These are phyloP conservation scores for Wickerhamiella occidentalis DNA, from an alignment of 805 yeast genomes.

Conservation along the genomic window DNA sequence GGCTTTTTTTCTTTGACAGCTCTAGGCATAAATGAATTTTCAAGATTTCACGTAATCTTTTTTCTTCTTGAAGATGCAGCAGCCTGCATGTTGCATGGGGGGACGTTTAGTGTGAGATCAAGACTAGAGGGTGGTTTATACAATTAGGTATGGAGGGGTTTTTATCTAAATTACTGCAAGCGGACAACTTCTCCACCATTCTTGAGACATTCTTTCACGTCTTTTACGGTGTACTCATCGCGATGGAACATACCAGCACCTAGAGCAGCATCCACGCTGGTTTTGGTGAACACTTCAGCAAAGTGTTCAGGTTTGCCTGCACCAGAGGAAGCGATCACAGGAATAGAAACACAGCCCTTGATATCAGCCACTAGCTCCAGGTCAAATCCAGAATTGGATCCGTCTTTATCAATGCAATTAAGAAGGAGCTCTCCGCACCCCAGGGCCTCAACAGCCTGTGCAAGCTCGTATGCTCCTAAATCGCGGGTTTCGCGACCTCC, in stretches of 20 bases:
- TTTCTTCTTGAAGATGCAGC: background rate
- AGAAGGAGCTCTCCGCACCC: constrained; percentile 95
- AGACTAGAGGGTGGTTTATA: too few species aligned
- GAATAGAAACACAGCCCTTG: constrained; percentile 65
- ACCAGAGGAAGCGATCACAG: constrained; percentile 96
- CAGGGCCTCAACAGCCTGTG: constrained; percentile 74
- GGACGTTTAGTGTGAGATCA: background rate
- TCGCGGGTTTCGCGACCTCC: constrained; percentile 92
- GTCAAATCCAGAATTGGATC: constrained; percentile 89
- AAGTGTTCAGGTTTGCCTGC: constrained; percentile 93
- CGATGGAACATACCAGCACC: constrained; percentile 99
- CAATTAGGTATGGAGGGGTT: too few species aligned
- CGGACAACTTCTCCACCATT: constrained; percentile 60
- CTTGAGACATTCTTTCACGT: constrained; percentile 61
- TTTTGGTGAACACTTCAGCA: constrained; percentile 68
- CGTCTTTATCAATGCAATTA: constrained; percentile 95
- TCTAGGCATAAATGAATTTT: constrained; percentile 18
- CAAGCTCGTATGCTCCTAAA: constrained; percentile 82
- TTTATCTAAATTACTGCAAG: background rate
- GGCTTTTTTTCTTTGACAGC: constrained; percentile 25
- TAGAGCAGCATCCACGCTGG: constrained; percentile 87
- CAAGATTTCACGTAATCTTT: constrained; percentile 7
- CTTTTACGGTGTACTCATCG: constrained; percentile 76
- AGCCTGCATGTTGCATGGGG: background rate
- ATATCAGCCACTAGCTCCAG: constrained; percentile 71